Percentiles rank a stretch among this genome's conserved stretches.
These are phyloP conservation scores for Ophiosphaerella narmari DNA, from an alignment of 2,329 filamentous ascomycete species.

Conservation along the genomic window DNA sequence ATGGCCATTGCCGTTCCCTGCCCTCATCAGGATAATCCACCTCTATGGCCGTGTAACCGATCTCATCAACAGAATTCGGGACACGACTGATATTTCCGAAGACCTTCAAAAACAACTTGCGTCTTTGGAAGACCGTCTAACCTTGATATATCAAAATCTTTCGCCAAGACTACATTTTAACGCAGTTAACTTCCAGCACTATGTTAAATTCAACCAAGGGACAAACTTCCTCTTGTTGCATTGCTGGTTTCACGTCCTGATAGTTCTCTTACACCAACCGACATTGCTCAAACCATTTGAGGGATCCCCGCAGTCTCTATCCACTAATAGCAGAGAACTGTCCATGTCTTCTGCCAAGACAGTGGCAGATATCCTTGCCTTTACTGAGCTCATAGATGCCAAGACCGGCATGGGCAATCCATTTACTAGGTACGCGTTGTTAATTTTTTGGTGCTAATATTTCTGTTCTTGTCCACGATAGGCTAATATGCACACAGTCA, in stretches of 20 bases:
- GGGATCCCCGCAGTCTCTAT: slow-evolving; percentile 70
- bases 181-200: slow-evolving; percentile 82
- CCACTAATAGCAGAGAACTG: slow-evolving; percentile 77
- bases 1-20: slow-evolving; percentile 79
- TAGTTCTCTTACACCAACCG: slow-evolving; percentile 83
- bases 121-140: slow-evolving; percentile 81
- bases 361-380: slow-evolving; percentile 85
- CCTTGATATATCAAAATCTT: slow-evolving; percentile 73
- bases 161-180: slow-evolving; percentile 80
- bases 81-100: slow-evolving; percentile 72
- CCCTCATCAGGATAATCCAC: slow-evolving; percentile 81
- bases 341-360: slow-evolving; percentile 92
- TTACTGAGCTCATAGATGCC: slow-evolving; percentile 82
- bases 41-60: slow-evolving; percentile 85
- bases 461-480: too few relatives aligned
- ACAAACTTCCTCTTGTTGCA: slow-evolving; percentile 86
- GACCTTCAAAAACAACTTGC: slow-evolving; percentile 74
- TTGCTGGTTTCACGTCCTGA: slow-evolving; percentile 87
- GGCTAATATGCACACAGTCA: slow-evolving; percentile 58
- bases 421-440: slow-evolving; percentile 64
- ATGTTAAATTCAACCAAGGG: slow-evolving; percentile 78
- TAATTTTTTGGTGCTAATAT: not conserved
- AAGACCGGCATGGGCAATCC: slow-evolving; percentile 87
- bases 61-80: slow-evolving; percentile 78
- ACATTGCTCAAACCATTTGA: slow-evolving; percentile 79